Conservation (phyloP, 352 stramenopile species). For the Globisporangium nunn region DNA sequence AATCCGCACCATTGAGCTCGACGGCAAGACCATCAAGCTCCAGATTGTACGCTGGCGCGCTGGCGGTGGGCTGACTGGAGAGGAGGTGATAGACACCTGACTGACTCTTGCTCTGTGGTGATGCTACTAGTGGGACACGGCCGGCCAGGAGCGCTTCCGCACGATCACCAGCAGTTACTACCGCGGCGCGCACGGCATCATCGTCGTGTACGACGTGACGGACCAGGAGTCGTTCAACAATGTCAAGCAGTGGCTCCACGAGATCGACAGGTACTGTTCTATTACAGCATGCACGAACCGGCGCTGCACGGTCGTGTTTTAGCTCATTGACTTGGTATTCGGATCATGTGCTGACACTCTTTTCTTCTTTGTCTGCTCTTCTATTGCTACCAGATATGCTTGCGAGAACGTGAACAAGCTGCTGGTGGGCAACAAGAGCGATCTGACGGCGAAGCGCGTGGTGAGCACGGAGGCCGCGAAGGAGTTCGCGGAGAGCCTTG, state of each 20-base stretch:
- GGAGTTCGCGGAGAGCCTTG: slow-evolving; percentile 83
- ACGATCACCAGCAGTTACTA: slow-evolving; percentile 99
- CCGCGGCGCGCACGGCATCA: slow-evolving; percentile 97
- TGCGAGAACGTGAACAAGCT: slow-evolving; percentile 96
- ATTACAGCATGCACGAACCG: no score
- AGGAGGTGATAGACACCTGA: background rate
- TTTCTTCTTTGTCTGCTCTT: background rate
- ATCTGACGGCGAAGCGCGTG: slow-evolving; percentile 91
- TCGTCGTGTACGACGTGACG: slow-evolving; percentile 99
- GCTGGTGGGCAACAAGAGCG: slow-evolving; percentile 98
- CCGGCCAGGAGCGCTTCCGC: slow-evolving; percentile 99
- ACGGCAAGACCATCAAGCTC: slow-evolving; percentile 99
- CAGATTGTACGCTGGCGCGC: slow-evolving; percentile 90
- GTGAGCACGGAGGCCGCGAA: slow-evolving; percentile 92
- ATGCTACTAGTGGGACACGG: slow-evolving; percentile 96
- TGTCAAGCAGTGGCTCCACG: slow-evolving; percentile 97
- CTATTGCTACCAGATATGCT: no score
- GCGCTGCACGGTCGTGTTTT: no score
- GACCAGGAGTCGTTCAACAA: slow-evolving; percentile 97
- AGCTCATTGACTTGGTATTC: no score
- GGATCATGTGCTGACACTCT: no score
- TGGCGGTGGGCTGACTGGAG: no score
- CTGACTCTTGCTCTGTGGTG: slow-evolving; percentile 4
- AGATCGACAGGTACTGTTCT: slow-evolving; percentile 69
- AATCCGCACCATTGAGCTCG: slow-evolving; percentile 99